A percentile compares a stretch with the other conserved stretches of the same genome.
Conservation (phyloP, 73 alveolate genomes). For the Paramecium sonneborni region DNA sequence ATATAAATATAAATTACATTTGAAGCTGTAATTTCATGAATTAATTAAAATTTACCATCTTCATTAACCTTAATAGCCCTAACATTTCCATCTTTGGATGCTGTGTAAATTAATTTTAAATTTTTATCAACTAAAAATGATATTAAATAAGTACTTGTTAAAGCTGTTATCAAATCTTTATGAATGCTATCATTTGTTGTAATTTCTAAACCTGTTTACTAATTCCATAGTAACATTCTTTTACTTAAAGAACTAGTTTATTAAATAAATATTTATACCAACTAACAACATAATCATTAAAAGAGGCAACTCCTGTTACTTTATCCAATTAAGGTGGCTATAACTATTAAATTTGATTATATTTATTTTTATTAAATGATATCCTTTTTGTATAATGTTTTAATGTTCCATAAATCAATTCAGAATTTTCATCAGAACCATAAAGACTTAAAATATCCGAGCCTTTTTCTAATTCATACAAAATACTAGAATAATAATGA, state of each 20-base stretch:
- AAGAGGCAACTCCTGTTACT: conserved; percentile 31
- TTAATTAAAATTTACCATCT: neutral
- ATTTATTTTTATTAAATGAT: neutral
- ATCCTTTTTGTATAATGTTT: conserved; percentile 19
- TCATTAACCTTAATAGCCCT: neutral
- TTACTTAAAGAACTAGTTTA: neutral
- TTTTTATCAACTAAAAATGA: neutral
- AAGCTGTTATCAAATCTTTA: conserved; percentile 5
- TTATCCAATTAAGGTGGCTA: conserved; percentile 46
- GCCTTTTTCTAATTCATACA: conserved; percentile 36
- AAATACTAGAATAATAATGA: neutral
- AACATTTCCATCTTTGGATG: neutral
- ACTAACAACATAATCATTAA: neutral
- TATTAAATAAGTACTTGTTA: neutral
- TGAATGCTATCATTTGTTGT: neutral
- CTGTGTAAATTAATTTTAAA: neutral
- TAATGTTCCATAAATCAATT: neutral
- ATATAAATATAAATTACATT: neutral
- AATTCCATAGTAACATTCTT: conserved; percentile 21
- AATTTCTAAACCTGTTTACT: neutral
- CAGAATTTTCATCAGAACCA: conserved; percentile 3
- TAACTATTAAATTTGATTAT: neutral
- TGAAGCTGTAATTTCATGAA: conserved; percentile 17
- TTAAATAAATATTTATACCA: neutral
- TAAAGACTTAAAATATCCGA: neutral